phyloP scores from a whole-genome alignment of 1,284 basidiomycete species.

The Cryptococcus sp. region DNA sequence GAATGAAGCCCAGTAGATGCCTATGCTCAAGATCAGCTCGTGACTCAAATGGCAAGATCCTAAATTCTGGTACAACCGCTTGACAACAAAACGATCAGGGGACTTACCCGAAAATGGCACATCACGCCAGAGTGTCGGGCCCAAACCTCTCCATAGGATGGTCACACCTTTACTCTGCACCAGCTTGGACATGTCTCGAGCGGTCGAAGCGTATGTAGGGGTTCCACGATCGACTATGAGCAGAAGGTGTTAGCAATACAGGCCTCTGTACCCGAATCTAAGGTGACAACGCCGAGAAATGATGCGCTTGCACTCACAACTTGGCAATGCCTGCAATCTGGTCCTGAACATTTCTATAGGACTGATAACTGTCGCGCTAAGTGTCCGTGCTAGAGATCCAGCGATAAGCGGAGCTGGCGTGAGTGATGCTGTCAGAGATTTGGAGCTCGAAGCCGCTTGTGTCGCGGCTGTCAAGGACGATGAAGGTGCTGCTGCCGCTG shows the following conservation, averaged over 20 bases:
- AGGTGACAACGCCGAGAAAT: neutral
- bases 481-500: too few relatives aligned
- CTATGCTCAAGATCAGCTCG: slow-evolving; percentile 17
- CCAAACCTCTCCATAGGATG: slow-evolving; percentile 86
- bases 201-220: slow-evolving; percentile 59
- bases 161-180: slow-evolving; percentile 66
- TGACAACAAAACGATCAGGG: neutral
- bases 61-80: neutral
- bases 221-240: slow-evolving; percentile 60
- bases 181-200: slow-evolving; percentile 52
- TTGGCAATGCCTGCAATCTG: slow-evolving; percentile 78
- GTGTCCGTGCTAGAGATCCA: slow-evolving; percentile 77
- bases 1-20: slow-evolving; percentile 53
- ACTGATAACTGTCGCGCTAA: slow-evolving; percentile 77
- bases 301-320: slow-evolving; percentile 43
- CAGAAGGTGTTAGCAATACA: slow-evolving; percentile 1
- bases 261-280: neutral
- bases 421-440: slow-evolving; percentile 40
- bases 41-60: neutral
- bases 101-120: slow-evolving; percentile 84
- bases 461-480: too few relatives aligned
- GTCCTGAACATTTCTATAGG: slow-evolving; percentile 94
- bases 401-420: slow-evolving; percentile 74
- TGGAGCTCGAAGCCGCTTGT: neutral
- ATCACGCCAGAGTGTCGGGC: slow-evolving; percentile 91